Evolutionary conservation across 169 alveolate species (phyloP), one percentile per base, ranked within the genome.

Genomic region (Pseudocohnilembus persalinus): DNA sequence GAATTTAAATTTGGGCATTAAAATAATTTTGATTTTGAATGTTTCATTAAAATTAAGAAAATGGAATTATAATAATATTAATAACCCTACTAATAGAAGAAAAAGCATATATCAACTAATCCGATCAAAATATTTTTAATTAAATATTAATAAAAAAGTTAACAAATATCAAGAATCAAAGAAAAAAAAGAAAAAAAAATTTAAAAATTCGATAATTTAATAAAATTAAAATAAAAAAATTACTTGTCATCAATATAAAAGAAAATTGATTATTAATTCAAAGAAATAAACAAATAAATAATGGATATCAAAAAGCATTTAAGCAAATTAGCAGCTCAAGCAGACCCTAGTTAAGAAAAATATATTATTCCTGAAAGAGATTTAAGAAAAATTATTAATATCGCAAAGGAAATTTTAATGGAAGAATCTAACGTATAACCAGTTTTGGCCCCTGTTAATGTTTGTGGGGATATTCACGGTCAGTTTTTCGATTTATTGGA

Each of bases 391-490:
- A 85, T 94, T 49, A 92, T 96, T 82, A 96, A 94, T 75, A 92
- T 83, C 74, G 93, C 89, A 29, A 94, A 94, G 83, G 95, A 93
- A 78, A 81, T 93, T 29, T 86, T 95, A 29, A 88, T 90, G 73
- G 96, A 95, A 84, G 97, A 95, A 84, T 87, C 88, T 81, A 95
- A 93, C 76, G 97, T 93, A 16, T 92, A 93, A 30, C 95, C 96
- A 28, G 96, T 95, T 33, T 85, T 82, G 65, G 94, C 96, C 1
- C 97, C 97, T 4, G 96, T 95, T 34, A 91, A 93, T 6, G 89
- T 95, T 35, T 93, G 96, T 78, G 97, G 97, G 30, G 97, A 95
- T 86, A 93, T 95, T 65, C 96, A 95, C 77, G 97, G 97, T 73
- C 90, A 93, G 80, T 93, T 92, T 89, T 92, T 90, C 76, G 96